These are phyloP conservation scores for Ogataea kodamae DNA, from an alignment of 805 yeast genomes.

Conservation along the genomic window DNA sequence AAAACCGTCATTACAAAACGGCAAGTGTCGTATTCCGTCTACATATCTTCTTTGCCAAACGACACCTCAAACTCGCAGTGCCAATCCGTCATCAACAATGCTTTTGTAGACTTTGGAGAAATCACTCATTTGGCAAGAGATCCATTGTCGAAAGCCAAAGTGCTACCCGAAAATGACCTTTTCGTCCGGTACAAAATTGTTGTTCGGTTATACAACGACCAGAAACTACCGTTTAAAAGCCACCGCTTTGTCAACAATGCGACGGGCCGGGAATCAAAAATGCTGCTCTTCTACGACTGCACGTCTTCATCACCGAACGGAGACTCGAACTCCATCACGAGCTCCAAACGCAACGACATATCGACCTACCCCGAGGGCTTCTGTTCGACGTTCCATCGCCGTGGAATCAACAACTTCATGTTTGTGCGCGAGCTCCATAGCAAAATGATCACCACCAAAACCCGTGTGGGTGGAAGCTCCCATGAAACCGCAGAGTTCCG, in stretches of 20 bases:
- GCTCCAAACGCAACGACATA: conserved; percentile 23
- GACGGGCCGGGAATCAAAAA: conserved; percentile 31
- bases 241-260: conserved; percentile 28
- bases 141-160: conserved; percentile 23
- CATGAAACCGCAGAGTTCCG: conserved; percentile 40
- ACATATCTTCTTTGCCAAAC: conserved; percentile 30
- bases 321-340: conserved; percentile 1
- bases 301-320: conserved; percentile 24
- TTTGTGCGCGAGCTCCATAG: conserved; percentile 48
- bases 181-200: conserved; percentile 28
- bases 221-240: conserved; percentile 27
- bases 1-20: conserved; percentile 27
- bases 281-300: conserved; percentile 31
- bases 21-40: conserved; percentile 24
- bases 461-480: conserved; percentile 24
- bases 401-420: conserved; percentile 49
- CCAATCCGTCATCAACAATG: conserved; percentile 22
- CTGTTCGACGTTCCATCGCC: conserved; percentile 45
- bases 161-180: conserved; percentile 25
- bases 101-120: conserved; percentile 28
- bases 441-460: conserved; percentile 40
- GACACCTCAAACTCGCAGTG: conserved; percentile 28
- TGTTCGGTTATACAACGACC: conserved; percentile 25
- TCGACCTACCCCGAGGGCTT: conserved; percentile 46
- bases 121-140: conserved; percentile 21